Conservation (phyloP, 345 rosid species). For the Populus nigra region DNA sequence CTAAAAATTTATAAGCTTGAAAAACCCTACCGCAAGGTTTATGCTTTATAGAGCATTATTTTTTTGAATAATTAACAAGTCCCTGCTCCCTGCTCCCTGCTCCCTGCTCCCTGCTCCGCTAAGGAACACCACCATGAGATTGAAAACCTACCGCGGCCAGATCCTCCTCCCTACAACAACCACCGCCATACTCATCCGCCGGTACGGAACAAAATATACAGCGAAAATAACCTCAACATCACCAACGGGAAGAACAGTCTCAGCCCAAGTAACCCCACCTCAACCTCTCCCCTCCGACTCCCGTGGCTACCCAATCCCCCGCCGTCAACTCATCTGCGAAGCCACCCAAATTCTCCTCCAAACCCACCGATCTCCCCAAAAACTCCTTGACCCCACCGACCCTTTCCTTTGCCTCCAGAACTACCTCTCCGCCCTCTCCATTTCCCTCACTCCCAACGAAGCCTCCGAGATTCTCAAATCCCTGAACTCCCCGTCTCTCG, state of each 20-base stretch:
- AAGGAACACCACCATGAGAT: neutral
- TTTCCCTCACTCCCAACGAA: constrained; percentile 64
- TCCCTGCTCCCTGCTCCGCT: no score
- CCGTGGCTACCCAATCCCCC: constrained; percentile 78
- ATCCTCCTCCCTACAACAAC: neutral
- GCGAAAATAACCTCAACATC: constrained; percentile 79
- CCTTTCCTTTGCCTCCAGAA: constrained; percentile 46
- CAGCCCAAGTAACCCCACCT: constrained; percentile 64
- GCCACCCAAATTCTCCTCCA: constrained; percentile 62
- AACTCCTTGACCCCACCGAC: constrained; percentile 14
- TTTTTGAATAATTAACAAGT: no score
- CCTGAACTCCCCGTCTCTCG: constrained; percentile 68
- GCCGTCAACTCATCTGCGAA: constrained; percentile 70
- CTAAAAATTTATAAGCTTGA: no score
- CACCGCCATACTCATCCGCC: constrained; percentile 27
- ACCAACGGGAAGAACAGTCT: constrained; percentile 66
- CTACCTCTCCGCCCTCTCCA: constrained; percentile 60
- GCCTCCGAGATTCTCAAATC: constrained; percentile 80
- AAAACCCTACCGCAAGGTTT: no score
- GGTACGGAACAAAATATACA: constrained; percentile 64
- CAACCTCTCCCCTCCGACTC: constrained; percentile 53
- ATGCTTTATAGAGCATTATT: no score
- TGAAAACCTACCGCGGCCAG: constrained; percentile 4
- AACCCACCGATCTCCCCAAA: constrained; percentile 1
- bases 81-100: no score